These are phyloP conservation scores for Phytophthora cryptogea DNA, from an alignment of 352 stramenopile genomes.

Conservation along the genomic window DNA sequence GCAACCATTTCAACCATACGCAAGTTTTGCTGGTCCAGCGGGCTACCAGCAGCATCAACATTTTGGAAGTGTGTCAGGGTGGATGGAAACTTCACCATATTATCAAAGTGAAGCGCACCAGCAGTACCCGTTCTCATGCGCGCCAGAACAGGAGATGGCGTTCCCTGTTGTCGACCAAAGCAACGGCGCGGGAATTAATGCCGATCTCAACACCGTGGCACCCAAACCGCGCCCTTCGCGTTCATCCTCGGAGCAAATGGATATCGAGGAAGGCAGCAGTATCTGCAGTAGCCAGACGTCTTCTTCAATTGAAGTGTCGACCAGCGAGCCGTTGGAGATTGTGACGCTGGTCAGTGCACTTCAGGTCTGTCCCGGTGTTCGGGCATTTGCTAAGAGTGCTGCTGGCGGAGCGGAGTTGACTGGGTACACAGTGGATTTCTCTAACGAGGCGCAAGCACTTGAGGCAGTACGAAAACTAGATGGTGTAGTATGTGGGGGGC, in stretches of 20 bases:
- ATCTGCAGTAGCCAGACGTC: slow-evolving; percentile 29
- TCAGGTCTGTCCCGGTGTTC: slow-evolving; percentile 53
- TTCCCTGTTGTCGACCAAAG: slow-evolving; percentile 25
- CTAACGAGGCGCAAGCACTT: slow-evolving; percentile 38
- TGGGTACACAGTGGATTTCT: slow-evolving; percentile 62
- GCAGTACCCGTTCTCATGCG: slow-evolving; percentile 33
- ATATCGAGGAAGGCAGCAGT: slow-evolving; percentile 28
- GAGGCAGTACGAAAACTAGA: slow-evolving; percentile 56
- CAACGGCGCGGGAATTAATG: background rate
- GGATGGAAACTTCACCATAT: slow-evolving; percentile 34
- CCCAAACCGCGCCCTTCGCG: slow-evolving; percentile 20
- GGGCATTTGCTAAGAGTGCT: slow-evolving; percentile 57
- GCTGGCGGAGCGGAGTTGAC: slow-evolving; percentile 25
- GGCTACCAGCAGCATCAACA: slow-evolving; percentile 34
- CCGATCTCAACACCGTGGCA: slow-evolving; percentile 8
- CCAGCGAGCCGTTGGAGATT: slow-evolving; percentile 51
- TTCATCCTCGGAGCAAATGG: slow-evolving; percentile 26
- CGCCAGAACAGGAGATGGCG: slow-evolving; percentile 25
- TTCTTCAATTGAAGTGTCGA: slow-evolving; percentile 55
- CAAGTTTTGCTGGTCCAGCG: slow-evolving; percentile 16
- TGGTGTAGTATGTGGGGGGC: slow-evolving; percentile 51
- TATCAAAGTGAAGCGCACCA: slow-evolving; percentile 25
- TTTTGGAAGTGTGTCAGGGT: slow-evolving; percentile 24
- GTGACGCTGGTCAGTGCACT: slow-evolving; percentile 48
- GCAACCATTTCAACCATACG: slow-evolving; percentile 31